phyloP scores from a whole-genome alignment of 805 yeast genomes.

The Monosporozyma servazzii region DNA sequence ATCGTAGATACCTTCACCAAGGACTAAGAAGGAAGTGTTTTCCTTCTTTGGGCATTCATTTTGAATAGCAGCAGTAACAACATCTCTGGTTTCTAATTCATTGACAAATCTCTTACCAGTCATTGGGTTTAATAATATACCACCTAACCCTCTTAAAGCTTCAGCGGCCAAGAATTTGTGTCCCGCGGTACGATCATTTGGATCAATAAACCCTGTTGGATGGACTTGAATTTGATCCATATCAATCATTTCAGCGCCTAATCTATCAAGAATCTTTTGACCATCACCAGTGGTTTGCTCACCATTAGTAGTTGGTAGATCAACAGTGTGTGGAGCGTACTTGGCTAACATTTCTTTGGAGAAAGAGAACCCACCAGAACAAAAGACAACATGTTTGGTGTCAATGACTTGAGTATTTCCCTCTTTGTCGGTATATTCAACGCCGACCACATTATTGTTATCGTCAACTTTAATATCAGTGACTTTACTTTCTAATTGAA shows the following conservation, averaged over 20 bases:
- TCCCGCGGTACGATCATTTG: slow-evolving; percentile 31
- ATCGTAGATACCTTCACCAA: slow-evolving; percentile 38
- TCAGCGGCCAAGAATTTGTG: slow-evolving; percentile 56
- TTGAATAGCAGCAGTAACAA: slow-evolving; percentile 38
- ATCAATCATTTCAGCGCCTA: slow-evolving; percentile 43
- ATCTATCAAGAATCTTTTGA: slow-evolving; percentile 37
- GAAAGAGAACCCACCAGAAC: slow-evolving; percentile 51
- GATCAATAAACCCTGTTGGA: slow-evolving; percentile 52
- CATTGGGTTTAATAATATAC: slow-evolving; percentile 38
- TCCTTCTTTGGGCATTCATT: slow-evolving; percentile 23
- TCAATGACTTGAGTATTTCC: slow-evolving; percentile 19
- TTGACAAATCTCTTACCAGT: slow-evolving; percentile 44
- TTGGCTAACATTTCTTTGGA: slow-evolving; percentile 32
- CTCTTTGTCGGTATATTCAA: slow-evolving; percentile 32
- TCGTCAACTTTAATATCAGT: slow-evolving; percentile 26
- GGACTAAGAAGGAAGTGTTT: slow-evolving; percentile 29
- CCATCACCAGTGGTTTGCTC: slow-evolving; percentile 53
- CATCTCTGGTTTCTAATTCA: slow-evolving; percentile 46
- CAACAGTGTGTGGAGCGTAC: slow-evolving; percentile 38
- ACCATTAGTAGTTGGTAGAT: slow-evolving; percentile 49
- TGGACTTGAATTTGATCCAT: slow-evolving; percentile 55
- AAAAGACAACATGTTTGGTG: slow-evolving; percentile 36
- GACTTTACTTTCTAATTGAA: slow-evolving; percentile 34
- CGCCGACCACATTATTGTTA: slow-evolving; percentile 31
- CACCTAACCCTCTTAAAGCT: slow-evolving; percentile 51